Evolutionary conservation across 108 stramenopile genomes (phyloP).

Genomic region (Cyclotella choctawhatcheeana): DNA sequence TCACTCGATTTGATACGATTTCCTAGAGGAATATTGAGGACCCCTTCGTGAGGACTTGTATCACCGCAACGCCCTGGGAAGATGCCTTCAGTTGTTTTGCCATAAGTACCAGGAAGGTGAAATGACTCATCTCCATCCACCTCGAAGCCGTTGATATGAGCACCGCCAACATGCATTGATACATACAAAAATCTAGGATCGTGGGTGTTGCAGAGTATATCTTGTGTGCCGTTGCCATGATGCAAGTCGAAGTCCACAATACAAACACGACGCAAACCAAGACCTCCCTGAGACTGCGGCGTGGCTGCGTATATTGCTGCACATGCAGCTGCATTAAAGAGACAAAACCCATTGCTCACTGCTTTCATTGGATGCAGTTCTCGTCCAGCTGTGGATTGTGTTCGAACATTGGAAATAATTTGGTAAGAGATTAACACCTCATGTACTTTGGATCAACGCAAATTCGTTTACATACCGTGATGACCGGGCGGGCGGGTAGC

Average conservation of each 20-base stretch:
- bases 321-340: conserved; percentile 95
- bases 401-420: no score
- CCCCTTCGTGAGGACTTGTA: conserved; percentile 82
- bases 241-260: conserved; percentile 96
- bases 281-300: conserved; percentile 76
- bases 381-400: no score
- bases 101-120: conserved; percentile 42
- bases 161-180: conserved; percentile 86
- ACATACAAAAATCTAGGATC: conserved; percentile 92
- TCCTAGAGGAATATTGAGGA: conserved; percentile 89
- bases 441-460: no score
- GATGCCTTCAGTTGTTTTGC: conserved; percentile 71
- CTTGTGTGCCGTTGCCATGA: conserved; percentile 95
- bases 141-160: conserved; percentile 76
- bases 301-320: conserved; percentile 95
- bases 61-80: conserved; percentile 90
- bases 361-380: conserved; percentile 89
- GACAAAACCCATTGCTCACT: conserved; percentile 95
- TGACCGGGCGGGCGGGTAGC: conserved; percentile 93
- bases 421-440: no score
- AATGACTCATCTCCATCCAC: conserved; percentile 65
- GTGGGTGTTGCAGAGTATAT: conserved; percentile 86
- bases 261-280: conserved; percentile 83
- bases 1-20: conserved; percentile 69
- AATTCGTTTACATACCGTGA: no score